Percentiles rank a stretch among this genome's conserved stretches.
phyloP scores from a whole-genome alignment of 164 flowering plant species.

The Magnolia changhungtana region DNA sequence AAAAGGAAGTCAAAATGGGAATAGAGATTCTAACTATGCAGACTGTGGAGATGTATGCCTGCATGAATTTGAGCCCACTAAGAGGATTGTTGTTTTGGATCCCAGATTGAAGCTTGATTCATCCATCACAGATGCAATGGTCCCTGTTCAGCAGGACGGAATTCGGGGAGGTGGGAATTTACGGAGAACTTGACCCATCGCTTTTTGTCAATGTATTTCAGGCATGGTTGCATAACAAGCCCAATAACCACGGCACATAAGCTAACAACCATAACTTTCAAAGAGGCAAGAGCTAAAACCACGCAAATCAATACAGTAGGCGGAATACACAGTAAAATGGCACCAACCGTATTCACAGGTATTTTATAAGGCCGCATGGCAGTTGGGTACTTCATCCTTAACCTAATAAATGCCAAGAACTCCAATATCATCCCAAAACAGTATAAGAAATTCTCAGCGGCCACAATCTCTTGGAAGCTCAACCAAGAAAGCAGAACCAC shows the following conservation, averaged over 20 bases:
- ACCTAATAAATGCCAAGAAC: constrained; percentile 43
- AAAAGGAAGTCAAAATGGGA: too few relatives aligned
- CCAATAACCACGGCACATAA: constrained; percentile 38
- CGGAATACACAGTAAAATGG: constrained; percentile 44
- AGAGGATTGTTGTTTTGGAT: not conserved
- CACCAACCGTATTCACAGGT: constrained; percentile 44
- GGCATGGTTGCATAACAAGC: constrained; percentile 37
- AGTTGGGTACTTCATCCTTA: constrained; percentile 40
- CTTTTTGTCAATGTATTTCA: constrained; percentile 35
- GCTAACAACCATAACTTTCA: constrained; percentile 39
- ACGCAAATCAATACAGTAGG: constrained; percentile 48
- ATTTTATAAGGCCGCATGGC: constrained; percentile 52
- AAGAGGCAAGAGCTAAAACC: constrained; percentile 37
- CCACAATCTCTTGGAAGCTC: constrained; percentile 57
- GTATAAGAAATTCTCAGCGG: constrained; percentile 51
- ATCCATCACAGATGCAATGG: constrained; percentile 1
- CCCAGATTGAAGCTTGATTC: not conserved
- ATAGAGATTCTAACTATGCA: too few relatives aligned
- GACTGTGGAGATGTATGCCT: too few relatives aligned
- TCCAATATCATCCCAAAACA: constrained; percentile 61
- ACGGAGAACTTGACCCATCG: constrained; percentile 48
- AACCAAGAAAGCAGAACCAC: constrained; percentile 47
- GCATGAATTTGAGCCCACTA: not conserved
- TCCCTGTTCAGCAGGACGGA: constrained; percentile 10
- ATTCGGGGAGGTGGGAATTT: constrained; percentile 45